Percentiles rank a stretch among this genome's conserved stretches.
Evolutionary conservation across 768 basidiomycete genomes (phyloP).

Genomic region (Naganishia onofrii): DNA sequence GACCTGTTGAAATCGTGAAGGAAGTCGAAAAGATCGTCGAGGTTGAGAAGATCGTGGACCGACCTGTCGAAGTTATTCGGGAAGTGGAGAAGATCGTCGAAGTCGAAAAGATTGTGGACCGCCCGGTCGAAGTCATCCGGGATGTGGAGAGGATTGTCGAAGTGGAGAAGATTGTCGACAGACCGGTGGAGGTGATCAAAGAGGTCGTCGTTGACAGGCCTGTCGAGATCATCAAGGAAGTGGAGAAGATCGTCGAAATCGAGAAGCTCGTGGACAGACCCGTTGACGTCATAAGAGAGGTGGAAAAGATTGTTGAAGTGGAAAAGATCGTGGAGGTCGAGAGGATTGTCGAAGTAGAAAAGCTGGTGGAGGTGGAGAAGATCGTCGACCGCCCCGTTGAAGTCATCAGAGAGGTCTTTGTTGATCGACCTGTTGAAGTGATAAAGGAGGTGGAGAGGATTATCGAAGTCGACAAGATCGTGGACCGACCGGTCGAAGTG

Average conservation of each 20-base stretch:
- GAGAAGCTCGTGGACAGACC: constrained; percentile 44
- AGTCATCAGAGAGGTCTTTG: constrained; percentile 34
- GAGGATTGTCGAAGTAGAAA: constrained; percentile 36
- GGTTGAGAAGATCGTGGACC: constrained; percentile 32
- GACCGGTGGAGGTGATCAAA: constrained; percentile 26
- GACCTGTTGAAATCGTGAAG: constrained; percentile 40
- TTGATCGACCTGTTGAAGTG: constrained; percentile 38
- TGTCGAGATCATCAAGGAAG: constrained; percentile 40
- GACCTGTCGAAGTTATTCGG: constrained; percentile 45
- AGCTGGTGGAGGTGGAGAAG: constrained; percentile 43
- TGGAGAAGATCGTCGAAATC: constrained; percentile 49
- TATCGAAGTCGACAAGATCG: constrained; percentile 38
- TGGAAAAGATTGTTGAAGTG: constrained; percentile 33
- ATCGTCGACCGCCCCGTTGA: constrained; percentile 43
- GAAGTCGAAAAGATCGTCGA: constrained; percentile 34
- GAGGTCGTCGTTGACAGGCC: constrained; percentile 34
- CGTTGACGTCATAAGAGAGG: constrained; percentile 38
- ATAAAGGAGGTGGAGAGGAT: constrained; percentile 36
- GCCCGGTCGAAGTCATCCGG: too few species aligned
- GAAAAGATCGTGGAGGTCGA: constrained; percentile 42
- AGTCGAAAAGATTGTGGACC: too few species aligned
- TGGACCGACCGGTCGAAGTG: constrained; percentile 43
- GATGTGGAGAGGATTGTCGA: constrained; percentile 35
- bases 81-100: constrained; percentile 40
- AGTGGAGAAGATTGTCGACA: constrained; percentile 41